Evolutionary conservation across 2,329 filamentous ascomycete genomes (phyloP), one percentile per base, ranked within the genome.

Genomic region (Plenodomus tracheiphilus): DNA sequence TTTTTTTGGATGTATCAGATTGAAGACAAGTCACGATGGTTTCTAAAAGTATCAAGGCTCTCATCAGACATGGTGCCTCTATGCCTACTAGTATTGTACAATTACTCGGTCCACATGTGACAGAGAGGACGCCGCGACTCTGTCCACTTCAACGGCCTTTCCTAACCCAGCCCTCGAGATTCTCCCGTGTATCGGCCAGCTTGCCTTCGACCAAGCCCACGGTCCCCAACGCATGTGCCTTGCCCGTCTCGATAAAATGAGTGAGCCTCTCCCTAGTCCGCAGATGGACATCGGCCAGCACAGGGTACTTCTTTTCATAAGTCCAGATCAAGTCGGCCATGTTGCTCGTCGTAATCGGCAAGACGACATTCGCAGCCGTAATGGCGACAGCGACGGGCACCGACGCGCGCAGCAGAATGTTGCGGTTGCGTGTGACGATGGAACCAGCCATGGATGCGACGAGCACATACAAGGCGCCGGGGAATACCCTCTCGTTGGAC

Each of bases 361-460:
- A 77, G 34, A 96, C 85, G 53, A 85, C 80, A 85, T 91, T 94
- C 50, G 89, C 91, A 47, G 91, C 89, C 47, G 85, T 85, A 55
- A 96, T 77, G 59, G 92, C 94, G 37, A 97, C 84, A 17, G 86
- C 85, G 41, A 93, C 74, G 10, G 94, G 94, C 2, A 89, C 81
- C 2, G 86, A 79, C 45, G 87, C 85, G 60, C 94, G 86, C 45
- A 99, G 78, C 54, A 96, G 72, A 55, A 97, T 81, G 73, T 88
- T 92, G 63, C 93, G 86, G 79, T 96, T 95, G 56, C 93, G 85
- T 46, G 89, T 85, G 46, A 97, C 79, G 71, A 99, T 97, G 74
- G 85, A 91, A 62, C 93, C 94, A 30, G 94, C 90, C 92, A 99
- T 97, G 64, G 90, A 86, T 36, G 92, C 87, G 40, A 99, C 92